phyloP scores from a whole-genome alignment of 1,284 basidiomycete species.

The Rhizoctonia solani region DNA sequence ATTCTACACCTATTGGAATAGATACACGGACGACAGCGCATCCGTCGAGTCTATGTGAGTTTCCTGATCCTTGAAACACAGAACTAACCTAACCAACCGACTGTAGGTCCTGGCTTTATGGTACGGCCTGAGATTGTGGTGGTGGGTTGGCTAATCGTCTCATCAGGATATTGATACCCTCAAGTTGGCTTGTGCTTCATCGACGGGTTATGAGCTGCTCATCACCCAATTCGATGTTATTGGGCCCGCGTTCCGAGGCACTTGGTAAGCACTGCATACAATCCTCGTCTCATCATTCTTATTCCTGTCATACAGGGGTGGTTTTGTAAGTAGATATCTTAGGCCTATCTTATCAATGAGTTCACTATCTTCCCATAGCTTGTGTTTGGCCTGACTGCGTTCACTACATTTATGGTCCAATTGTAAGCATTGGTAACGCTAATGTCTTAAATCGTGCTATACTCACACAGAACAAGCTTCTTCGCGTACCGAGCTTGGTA shows the following conservation, averaged over 20 bases:
- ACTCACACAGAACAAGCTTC: not conserved
- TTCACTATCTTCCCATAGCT: not conserved
- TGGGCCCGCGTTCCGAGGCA: not conserved
- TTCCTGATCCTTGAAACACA: not conserved
- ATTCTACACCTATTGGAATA: not conserved
- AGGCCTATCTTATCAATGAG: not conserved
- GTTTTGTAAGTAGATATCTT: too few relatives aligned
- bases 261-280: not conserved
- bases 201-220: not conserved
- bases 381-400: not conserved
- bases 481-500: not conserved
- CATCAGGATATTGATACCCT: not conserved
- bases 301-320: too few relatives aligned
- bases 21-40: not conserved
- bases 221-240: not conserved
- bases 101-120: not conserved
- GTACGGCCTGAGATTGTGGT: not conserved
- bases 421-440: too few relatives aligned
- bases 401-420: not conserved
- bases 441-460: too few relatives aligned
- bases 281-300: too few relatives aligned
- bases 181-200: not conserved
- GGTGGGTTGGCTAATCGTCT: not conserved
- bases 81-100: too few relatives aligned
- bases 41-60: not conserved